phyloP scores from a whole-genome alignment of 805 yeast species.

The Myxozyma sirexii region DNA sequence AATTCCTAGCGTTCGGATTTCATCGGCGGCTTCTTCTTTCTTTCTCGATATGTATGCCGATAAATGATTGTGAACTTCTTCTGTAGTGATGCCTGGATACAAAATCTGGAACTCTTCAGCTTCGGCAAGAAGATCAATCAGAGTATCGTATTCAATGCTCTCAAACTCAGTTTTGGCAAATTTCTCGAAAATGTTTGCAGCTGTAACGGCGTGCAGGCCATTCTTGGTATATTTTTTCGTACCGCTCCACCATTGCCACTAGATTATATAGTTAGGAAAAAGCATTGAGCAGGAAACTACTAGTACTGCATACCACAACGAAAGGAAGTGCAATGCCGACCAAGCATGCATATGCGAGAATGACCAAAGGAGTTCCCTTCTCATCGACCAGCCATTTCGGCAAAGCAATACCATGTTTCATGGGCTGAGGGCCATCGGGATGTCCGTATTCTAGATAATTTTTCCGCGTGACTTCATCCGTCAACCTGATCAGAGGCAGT shows the following conservation, averaged over 20 bases:
- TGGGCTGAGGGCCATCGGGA: slow-evolving; percentile 96
- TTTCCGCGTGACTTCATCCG: slow-evolving; percentile 82
- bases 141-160: slow-evolving; percentile 57
- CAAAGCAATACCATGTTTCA: slow-evolving; percentile 89
- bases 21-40: slow-evolving; percentile 42
- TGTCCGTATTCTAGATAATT: slow-evolving; percentile 89
- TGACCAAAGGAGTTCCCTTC: slow-evolving; percentile 64
- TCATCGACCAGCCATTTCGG: slow-evolving; percentile 91
- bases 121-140: slow-evolving; percentile 61
- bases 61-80: slow-evolving; percentile 56
- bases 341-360: slow-evolving; percentile 66
- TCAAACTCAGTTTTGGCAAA: slow-evolving; percentile 62
- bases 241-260: slow-evolving; percentile 80
- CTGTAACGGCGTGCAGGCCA: slow-evolving; percentile 84
- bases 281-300: not conserved
- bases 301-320: slow-evolving; percentile 54
- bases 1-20: slow-evolving; percentile 54
- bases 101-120: slow-evolving; percentile 64
- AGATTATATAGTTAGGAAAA: not conserved
- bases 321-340: slow-evolving; percentile 80
- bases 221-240: slow-evolving; percentile 78
- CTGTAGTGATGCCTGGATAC: slow-evolving; percentile 49
- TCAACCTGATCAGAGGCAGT: slow-evolving; percentile 49
- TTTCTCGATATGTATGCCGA: slow-evolving; percentile 62
- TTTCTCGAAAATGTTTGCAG: slow-evolving; percentile 70